A percentile compares a stretch with the other conserved stretches of the same genome.
Evolutionary conservation across 805 yeast species (phyloP).

Genomic region (Scheffersomyces amazonensis): DNA sequence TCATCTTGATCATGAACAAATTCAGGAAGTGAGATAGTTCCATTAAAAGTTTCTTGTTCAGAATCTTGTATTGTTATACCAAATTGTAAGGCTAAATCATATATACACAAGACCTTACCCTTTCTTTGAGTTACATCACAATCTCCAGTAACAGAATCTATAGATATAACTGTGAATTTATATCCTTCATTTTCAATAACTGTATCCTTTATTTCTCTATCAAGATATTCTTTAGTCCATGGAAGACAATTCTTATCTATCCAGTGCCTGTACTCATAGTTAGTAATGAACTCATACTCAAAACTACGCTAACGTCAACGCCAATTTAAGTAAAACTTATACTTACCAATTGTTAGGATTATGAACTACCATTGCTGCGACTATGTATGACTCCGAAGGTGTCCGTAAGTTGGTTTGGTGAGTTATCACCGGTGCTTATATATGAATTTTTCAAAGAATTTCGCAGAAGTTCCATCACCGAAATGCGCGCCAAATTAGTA

Average conservation of each 20-base stretch:
- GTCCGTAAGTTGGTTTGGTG: too few relatives aligned
- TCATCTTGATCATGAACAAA: constrained; percentile 76
- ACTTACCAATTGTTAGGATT: constrained; percentile 69
- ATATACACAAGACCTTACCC: constrained; percentile 75
- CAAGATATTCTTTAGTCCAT: constrained; percentile 56
- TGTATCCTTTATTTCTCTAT: constrained; percentile 32
- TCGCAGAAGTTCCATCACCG: too few relatives aligned
- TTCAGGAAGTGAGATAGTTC: constrained; percentile 55
- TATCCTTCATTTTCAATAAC: constrained; percentile 20
- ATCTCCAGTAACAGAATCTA: constrained; percentile 57
- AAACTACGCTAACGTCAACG: neutral
- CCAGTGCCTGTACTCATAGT: constrained; percentile 61
- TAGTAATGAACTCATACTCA: too few relatives aligned
- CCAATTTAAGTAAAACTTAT: neutral
- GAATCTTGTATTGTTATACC: constrained; percentile 34
- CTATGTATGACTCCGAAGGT: too few relatives aligned
- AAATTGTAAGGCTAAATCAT: constrained; percentile 58
- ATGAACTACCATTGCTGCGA: constrained; percentile 55
- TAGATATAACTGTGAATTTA: constrained; percentile 30
- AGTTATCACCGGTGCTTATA: too few relatives aligned
- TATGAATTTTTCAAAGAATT: too few relatives aligned
- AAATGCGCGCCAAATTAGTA: too few relatives aligned
- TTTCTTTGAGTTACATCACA: constrained; percentile 83
- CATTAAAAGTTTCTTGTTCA: constrained; percentile 25
- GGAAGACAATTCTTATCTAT: constrained; percentile 65